Base-by-base conservation (phyloP, 1,284 basidiomycete species). In the Ustilago esculenta region DNA sequence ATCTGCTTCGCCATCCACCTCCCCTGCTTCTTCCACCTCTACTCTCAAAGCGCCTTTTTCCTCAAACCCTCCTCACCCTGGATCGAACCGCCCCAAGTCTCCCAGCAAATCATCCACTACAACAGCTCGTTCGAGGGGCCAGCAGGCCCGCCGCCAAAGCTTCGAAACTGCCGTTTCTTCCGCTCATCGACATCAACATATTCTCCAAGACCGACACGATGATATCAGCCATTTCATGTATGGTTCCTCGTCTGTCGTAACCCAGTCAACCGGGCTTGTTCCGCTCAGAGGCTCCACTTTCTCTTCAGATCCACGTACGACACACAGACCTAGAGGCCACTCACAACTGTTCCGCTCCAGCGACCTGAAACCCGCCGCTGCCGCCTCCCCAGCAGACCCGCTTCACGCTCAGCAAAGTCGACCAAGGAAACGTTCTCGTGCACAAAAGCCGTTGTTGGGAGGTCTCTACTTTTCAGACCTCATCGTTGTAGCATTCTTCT, bases 401-500 rank as follows among this genome's bases (percentile, higher is more conserved):
- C 40, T 2, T 48, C 33, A 4, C 34, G 7, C 7, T 29, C 27
- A 29, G 12, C 47, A 42, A 21, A 44, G 48, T 24, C 27, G 30
- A 11, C 53, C 41, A 23, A 44, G 53, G 27, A 59, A 47, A 32
- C 63, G 43, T 0, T 46, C 54, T 15, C 40, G 46, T 5, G 24
- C 55, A 4, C 59, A 69, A 34, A 51, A 55, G 18, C 54, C 79
- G 6, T 32, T 80, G 18, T 43, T 81, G 5, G 79, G 79, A 34
- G 79, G 79, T 14, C 57, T 81, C 35, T 79, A 74, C 58, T 72
- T 77, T 37, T 72, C 76, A 20, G 79, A 81, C 36, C 52, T 80
- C 42, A 44, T 81, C 47, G 76, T 81, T 34, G 68, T 78, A 11
- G 63, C 63, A 39, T 65, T 75, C 36, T 67, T 72, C 40, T 76